phyloP scores from a whole-genome alignment of 2,329 filamentous ascomycete species.

The Cryphonectria japonica region DNA sequence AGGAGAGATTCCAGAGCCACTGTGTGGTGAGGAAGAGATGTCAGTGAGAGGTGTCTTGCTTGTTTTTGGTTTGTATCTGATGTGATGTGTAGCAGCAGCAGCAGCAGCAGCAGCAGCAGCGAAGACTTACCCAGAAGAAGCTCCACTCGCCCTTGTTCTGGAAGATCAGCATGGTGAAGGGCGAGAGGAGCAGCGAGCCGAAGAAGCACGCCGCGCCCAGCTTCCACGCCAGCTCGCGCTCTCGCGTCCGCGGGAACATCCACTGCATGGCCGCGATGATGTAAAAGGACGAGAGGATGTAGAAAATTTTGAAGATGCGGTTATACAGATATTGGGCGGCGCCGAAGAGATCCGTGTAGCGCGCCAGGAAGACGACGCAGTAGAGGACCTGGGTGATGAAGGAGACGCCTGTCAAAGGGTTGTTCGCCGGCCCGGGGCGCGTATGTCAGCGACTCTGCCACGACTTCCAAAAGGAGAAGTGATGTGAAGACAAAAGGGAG shows the following conservation, averaged over 20 bases:
- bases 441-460: slow-evolving; percentile 27
- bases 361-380: slow-evolving; percentile 79
- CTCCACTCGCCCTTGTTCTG: slow-evolving; percentile 50
- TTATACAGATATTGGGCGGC: slow-evolving; percentile 65
- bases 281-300: slow-evolving; percentile 82
- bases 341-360: slow-evolving; percentile 82
- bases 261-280: slow-evolving; percentile 87
- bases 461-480: background rate
- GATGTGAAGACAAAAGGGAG: slow-evolving; percentile 12
- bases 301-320: slow-evolving; percentile 85
- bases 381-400: slow-evolving; percentile 91
- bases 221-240: slow-evolving; percentile 93
- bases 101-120: background rate
- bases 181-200: slow-evolving; percentile 69
- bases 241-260: slow-evolving; percentile 83
- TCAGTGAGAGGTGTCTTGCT: background rate
- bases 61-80: slow-evolving; percentile 16
- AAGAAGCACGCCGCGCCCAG: slow-evolving; percentile 72
- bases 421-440: background rate
- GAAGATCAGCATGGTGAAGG: slow-evolving; percentile 74
- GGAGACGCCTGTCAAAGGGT: slow-evolving; percentile 70
- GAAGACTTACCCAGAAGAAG: slow-evolving; percentile 52
- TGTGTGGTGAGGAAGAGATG: slow-evolving; percentile 40
- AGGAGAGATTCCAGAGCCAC: slow-evolving; percentile 85
- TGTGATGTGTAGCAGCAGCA: background rate